phyloP scores from a whole-genome alignment of 2,329 filamentous ascomycete species.

The Paraconiothyrium brasiliense region DNA sequence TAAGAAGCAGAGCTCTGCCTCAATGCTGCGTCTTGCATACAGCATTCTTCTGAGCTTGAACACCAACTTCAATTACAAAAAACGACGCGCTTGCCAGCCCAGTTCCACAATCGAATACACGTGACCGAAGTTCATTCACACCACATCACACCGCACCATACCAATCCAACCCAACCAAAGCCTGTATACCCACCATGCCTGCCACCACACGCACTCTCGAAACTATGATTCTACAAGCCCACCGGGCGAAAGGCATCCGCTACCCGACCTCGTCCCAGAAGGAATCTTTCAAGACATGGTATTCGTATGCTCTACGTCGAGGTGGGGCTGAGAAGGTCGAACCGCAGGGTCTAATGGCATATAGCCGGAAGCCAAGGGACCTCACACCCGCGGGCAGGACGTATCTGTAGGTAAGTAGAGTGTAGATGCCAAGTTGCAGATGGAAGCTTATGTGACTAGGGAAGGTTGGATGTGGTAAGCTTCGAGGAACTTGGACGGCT shows the following conservation, averaged over 20 bases:
- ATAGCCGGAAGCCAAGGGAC: constrained; percentile 36
- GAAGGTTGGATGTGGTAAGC: constrained; percentile 5
- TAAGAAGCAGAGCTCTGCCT: not conserved
- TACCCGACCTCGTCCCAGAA: constrained; percentile 43
- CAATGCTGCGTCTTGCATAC: not conserved
- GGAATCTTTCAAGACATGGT: constrained; percentile 50
- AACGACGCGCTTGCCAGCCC: no score
- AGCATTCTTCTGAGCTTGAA: not conserved
- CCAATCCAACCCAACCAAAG: not conserved
- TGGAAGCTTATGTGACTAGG: not conserved
- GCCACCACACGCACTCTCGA: constrained; percentile 40
- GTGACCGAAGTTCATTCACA: not conserved
- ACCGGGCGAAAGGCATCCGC: constrained; percentile 47
- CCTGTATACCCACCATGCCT: constrained; percentile 28
- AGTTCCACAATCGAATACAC: not conserved
- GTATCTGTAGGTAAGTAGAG: constrained; percentile 38
- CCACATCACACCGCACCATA: not conserved
- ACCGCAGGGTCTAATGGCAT: constrained; percentile 32
- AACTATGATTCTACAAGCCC: constrained; percentile 43
- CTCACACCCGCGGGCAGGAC: constrained; percentile 40
- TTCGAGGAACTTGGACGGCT: not conserved
- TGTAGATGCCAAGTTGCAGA: not conserved
- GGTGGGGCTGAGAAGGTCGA: constrained; percentile 34
- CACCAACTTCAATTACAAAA: no score
- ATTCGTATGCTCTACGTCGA: constrained; percentile 43